phyloP scores from a whole-genome alignment of 768 basidiomycete genomes.

The Trametes punicea region DNA sequence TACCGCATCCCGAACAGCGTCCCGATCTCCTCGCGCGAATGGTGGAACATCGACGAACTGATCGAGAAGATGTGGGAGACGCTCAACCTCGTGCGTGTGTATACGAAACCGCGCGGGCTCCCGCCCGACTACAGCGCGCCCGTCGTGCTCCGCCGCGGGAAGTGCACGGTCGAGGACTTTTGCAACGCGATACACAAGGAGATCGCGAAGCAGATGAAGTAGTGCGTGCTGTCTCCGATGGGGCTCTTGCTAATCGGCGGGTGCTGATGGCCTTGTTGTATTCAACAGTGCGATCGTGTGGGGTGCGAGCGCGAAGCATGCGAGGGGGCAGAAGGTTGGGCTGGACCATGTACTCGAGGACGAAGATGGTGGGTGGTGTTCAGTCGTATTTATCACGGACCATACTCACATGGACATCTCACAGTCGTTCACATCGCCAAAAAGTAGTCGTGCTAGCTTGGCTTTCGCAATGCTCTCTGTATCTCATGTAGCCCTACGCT shows the following conservation, averaged over 20 bases:
- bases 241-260: background rate
- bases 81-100: slow-evolving; percentile 89
- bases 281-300: slow-evolving; percentile 77
- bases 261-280: background rate
- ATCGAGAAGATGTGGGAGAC: slow-evolving; percentile 91
- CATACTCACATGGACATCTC: slow-evolving; percentile 10
- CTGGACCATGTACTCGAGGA: slow-evolving; percentile 83
- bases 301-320: slow-evolving; percentile 97
- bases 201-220: slow-evolving; percentile 97
- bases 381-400: background rate
- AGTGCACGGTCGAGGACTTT: slow-evolving; percentile 79
- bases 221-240: slow-evolving; percentile 45
- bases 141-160: slow-evolving; percentile 74
- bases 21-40: slow-evolving; percentile 88
- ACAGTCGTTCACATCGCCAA: slow-evolving; percentile 61
- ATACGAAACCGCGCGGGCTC: slow-evolving; percentile 92
- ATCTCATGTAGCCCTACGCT: slow-evolving; percentile 9
- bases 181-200: slow-evolving; percentile 95
- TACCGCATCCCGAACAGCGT: slow-evolving; percentile 96
- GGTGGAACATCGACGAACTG: slow-evolving; percentile 97
- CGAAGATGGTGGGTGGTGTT: slow-evolving; percentile 73
- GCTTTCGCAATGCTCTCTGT: background rate
- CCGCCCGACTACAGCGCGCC: slow-evolving; percentile 89
- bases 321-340: slow-evolving; percentile 94
- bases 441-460: slow-evolving; percentile 34